Conservation (phyloP, 257 asterid species). For the Forsythia viridissima region DNA sequence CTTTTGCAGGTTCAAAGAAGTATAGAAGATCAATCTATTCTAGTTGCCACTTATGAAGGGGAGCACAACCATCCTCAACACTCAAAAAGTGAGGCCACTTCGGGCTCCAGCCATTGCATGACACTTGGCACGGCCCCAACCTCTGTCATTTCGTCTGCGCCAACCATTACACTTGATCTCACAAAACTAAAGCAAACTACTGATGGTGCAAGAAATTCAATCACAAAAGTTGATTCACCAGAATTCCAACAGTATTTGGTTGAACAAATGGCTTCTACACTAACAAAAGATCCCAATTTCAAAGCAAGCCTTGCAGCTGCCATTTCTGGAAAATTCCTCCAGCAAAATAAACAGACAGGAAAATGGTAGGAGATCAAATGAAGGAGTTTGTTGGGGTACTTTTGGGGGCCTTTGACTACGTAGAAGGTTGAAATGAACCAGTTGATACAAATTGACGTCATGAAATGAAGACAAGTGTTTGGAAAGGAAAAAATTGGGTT, state of each 20-base stretch:
- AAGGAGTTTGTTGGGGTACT: slow-evolving; percentile 15
- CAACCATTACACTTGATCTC: slow-evolving; percentile 62
- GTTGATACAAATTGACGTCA: slow-evolving; percentile 9
- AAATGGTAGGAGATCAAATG: slow-evolving; percentile 23
- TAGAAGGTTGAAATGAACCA: slow-evolving; percentile 13
- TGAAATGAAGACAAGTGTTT: neutral
- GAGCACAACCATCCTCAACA: slow-evolving; percentile 82
- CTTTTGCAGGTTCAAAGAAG: slow-evolving; percentile 71
- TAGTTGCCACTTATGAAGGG: slow-evolving; percentile 89
- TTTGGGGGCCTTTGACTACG: slow-evolving; percentile 16
- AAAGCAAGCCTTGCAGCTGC: slow-evolving; percentile 86
- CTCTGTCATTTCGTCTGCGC: slow-evolving; percentile 34
- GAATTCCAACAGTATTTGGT: slow-evolving; percentile 53
- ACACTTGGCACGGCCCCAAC: slow-evolving; percentile 40
- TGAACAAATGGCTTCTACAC: slow-evolving; percentile 83
- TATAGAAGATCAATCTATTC: slow-evolving; percentile 64
- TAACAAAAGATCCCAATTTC: slow-evolving; percentile 79
- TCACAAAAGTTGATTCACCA: slow-evolving; percentile 37
- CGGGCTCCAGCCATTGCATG: slow-evolving; percentile 31
- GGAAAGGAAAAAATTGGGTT: neutral
- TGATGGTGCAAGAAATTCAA: slow-evolving; percentile 21
- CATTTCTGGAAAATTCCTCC: slow-evolving; percentile 69
- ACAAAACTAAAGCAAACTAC: slow-evolving; percentile 43
- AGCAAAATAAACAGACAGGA: slow-evolving; percentile 35
- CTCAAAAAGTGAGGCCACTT: slow-evolving; percentile 44